A percentile compares a stretch with the other conserved stretches of the same genome.
These are phyloP conservation scores for Avena insularis DNA, from an alignment of 176 grass and related monocot genomes.

Conservation along the genomic window DNA sequence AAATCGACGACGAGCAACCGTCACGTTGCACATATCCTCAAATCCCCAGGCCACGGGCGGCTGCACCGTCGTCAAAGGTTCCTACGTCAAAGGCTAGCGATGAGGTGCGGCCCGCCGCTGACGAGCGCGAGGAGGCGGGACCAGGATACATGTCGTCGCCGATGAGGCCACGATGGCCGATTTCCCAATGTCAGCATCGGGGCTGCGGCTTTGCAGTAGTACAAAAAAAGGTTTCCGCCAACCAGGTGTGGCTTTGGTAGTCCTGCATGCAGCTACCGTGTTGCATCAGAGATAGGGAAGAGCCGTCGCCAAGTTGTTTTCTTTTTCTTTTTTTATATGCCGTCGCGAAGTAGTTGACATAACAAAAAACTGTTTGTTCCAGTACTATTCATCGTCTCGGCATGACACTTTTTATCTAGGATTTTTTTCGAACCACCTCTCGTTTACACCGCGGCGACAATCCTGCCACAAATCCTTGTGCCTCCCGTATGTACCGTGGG, in stretches of 20 bases:
- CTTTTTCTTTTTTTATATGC: neutral
- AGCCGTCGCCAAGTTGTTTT: neutral
- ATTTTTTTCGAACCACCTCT: neutral
- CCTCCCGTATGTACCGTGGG: neutral
- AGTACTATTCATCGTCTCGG: neutral
- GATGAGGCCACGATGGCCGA: slow-evolving; percentile 1
- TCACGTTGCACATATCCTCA: neutral
- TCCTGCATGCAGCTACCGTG: neutral
- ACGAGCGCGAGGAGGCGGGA: neutral
- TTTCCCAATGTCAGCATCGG: neutral
- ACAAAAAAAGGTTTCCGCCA: neutral
- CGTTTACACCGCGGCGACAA: neutral
- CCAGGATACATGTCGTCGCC: slow-evolving; percentile 12
- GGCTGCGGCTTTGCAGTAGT: neutral
- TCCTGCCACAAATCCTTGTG: neutral
- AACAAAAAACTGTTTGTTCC: neutral
- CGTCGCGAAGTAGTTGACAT: neutral
- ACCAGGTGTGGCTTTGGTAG: neutral
- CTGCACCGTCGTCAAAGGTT: too few relatives aligned
- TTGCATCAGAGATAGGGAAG: neutral
- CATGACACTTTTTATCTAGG: neutral
- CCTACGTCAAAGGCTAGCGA: too few relatives aligned
- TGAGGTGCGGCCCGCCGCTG: neutral
- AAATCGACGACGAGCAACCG: neutral
- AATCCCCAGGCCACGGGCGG: too few relatives aligned